Percentiles rank a stretch among this genome's conserved stretches.
Conservation (phyloP, 2,329 filamentous ascomycete genomes). For the Fusarium nodosum region DNA sequence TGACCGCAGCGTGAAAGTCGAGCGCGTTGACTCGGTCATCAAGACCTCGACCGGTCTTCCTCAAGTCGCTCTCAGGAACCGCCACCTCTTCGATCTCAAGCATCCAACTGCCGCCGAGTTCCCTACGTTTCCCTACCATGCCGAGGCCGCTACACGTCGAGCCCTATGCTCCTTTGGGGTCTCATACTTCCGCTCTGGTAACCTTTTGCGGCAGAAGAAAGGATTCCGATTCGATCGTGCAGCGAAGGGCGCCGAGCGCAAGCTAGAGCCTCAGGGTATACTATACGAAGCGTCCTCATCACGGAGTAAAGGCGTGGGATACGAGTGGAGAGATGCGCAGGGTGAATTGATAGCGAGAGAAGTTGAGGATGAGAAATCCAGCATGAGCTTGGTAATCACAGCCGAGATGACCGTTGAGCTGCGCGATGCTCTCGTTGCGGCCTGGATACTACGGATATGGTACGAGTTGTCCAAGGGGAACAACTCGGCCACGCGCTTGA, state of each 20-base stretch:
- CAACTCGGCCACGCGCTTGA: slow-evolving; percentile 29
- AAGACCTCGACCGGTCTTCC: slow-evolving; percentile 45
- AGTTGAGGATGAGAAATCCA: slow-evolving; percentile 45
- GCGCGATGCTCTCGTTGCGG: slow-evolving; percentile 54
- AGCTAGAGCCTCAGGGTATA: slow-evolving; percentile 40
- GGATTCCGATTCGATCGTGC: slow-evolving; percentile 52
- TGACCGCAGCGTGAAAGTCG: slow-evolving; percentile 51
- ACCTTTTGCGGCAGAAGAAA: slow-evolving; percentile 42
- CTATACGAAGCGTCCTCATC: slow-evolving; percentile 51
- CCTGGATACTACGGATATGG: slow-evolving; percentile 56
- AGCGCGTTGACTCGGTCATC: slow-evolving; percentile 52
- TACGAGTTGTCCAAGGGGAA: slow-evolving; percentile 54
- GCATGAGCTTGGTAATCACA: slow-evolving; percentile 52
- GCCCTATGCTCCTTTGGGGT: slow-evolving; percentile 52
- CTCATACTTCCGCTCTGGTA: slow-evolving; percentile 43
- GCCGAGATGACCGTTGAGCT: slow-evolving; percentile 49
- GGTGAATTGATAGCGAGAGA: slow-evolving; percentile 53
- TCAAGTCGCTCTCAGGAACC: slow-evolving; percentile 48
- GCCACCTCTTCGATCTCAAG: slow-evolving; percentile 55
- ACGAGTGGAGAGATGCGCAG: slow-evolving; percentile 53
- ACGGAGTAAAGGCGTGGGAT: slow-evolving; percentile 46
- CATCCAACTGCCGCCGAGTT: slow-evolving; percentile 50
- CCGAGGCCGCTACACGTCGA: slow-evolving; percentile 51
- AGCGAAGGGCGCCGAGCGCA: slow-evolving; percentile 44
- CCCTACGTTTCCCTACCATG: slow-evolving; percentile 52